Conservation (phyloP, 2,329 filamentous ascomycete species). For the Colletotrichum orchidophilum region DNA sequence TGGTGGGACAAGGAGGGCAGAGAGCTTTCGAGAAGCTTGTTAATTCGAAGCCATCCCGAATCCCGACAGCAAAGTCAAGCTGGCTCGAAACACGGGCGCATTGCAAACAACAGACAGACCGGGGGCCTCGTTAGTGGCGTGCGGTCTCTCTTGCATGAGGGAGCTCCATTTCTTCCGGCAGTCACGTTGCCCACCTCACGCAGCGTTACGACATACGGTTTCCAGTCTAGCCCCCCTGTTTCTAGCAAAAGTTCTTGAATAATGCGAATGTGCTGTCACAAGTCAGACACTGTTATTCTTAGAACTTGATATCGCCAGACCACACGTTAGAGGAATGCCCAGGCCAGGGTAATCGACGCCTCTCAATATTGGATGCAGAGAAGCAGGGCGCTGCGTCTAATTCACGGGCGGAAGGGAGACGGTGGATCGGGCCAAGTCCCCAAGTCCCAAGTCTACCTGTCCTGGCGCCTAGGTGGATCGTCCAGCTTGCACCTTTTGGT, state of each 20-base stretch:
- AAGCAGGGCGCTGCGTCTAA: background rate
- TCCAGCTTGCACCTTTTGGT: conserved; percentile 19
- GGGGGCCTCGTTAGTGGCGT: background rate
- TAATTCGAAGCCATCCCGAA: background rate
- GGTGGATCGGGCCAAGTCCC: conserved; percentile 13
- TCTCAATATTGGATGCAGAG: background rate
- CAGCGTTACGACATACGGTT: conserved; percentile 10
- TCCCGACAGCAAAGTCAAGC: background rate
- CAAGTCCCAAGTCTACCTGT: background rate
- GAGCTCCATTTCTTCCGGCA: conserved; percentile 23
- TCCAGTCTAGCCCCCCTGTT: conserved; percentile 19
- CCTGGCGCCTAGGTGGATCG: conserved; percentile 23
- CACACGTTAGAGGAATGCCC: conserved; percentile 1
- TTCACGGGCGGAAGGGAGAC: conserved; percentile 13
- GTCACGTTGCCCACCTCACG: conserved; percentile 26
- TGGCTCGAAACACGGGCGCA: background rate
- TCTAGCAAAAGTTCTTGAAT: background rate
- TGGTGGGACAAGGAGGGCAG: background rate
- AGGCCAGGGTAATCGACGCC: conserved; percentile 10
- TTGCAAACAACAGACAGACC: background rate
- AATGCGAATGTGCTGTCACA: background rate
- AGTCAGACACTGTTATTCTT: conserved; percentile 17
- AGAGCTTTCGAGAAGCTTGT: background rate
- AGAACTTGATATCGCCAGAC: background rate
- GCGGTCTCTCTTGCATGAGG: conserved; percentile 6